These are phyloP conservation scores for Lepiota venenata DNA, from an alignment of 768 basidiomycete genomes.

Conservation along the genomic window DNA sequence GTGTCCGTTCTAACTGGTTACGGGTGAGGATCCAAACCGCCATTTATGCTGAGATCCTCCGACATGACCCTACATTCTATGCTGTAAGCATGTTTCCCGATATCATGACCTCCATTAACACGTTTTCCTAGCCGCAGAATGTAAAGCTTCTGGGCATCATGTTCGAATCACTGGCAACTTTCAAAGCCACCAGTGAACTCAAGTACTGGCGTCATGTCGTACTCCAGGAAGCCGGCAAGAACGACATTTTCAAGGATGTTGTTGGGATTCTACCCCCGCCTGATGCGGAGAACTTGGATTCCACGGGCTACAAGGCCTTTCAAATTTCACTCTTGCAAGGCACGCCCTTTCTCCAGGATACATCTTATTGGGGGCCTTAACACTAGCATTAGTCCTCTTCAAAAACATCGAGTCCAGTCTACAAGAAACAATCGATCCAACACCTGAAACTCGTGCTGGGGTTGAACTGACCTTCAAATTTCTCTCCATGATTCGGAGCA, in stretches of 20 bases:
- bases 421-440: neutral
- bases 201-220: constrained; percentile 6
- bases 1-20: neutral
- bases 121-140: neutral
- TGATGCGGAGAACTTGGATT: neutral
- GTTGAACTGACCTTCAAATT: constrained; percentile 8
- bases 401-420: constrained; percentile 4
- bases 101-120: neutral
- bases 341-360: neutral
- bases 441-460: neutral
- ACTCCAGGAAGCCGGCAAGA: neutral
- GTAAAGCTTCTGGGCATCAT: neutral
- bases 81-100: neutral
- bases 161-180: constrained; percentile 2
- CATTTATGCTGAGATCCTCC: constrained; percentile 5
- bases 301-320: neutral
- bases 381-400: constrained; percentile 7
- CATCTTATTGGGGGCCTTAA: neutral
- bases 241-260: constrained; percentile 6
- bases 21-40: neutral
- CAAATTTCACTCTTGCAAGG: constrained; percentile 1
- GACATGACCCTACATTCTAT: constrained; percentile 6
- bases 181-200: neutral
- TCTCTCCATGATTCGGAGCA: constrained; percentile 5
- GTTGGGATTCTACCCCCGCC: neutral